Conservation (phyloP, 176 grass and related monocot species). For the Ensete glaucum region DNA sequence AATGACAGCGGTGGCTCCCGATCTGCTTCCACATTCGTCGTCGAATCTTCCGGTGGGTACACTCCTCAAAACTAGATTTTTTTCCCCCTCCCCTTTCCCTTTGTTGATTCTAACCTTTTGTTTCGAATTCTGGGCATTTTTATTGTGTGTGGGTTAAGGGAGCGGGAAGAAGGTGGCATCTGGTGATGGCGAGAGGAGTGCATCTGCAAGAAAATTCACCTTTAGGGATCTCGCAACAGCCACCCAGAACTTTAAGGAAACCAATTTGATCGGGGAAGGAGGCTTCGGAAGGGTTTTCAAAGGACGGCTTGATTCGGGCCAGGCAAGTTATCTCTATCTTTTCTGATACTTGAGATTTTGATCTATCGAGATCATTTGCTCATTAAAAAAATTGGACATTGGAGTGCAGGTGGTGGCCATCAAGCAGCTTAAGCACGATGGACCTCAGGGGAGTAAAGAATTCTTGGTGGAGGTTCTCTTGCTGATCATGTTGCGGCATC, state of each 20-base stretch:
- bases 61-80: conserved; percentile 5
- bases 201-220: conserved; percentile 64
- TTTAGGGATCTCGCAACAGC: conserved; percentile 74
- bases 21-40: conserved; percentile 24
- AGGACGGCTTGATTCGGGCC: conserved; percentile 49
- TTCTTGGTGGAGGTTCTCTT: conserved; percentile 94
- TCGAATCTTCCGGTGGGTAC: conserved; percentile 41
- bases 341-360: not conserved
- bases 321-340: conserved; percentile 32
- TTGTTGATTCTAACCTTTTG: not conserved
- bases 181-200: conserved; percentile 30
- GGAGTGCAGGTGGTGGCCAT: conserved; percentile 61
- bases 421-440: conserved; percentile 74
- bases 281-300: conserved; percentile 94
- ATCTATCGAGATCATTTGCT: not conserved
- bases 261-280: conserved; percentile 77
- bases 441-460: conserved; percentile 67
- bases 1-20: conserved; percentile 33
- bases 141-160: conserved; percentile 11
- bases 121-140: conserved; percentile 5
- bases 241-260: conserved; percentile 64
- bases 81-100: not conserved
- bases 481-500: conserved; percentile 67
- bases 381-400: conserved; percentile 8
- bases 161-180: conserved; percentile 40